These are phyloP conservation scores for Xylariaceae sp. DNA, from an alignment of 2,329 filamentous ascomycete genomes.

Conservation along the genomic window DNA sequence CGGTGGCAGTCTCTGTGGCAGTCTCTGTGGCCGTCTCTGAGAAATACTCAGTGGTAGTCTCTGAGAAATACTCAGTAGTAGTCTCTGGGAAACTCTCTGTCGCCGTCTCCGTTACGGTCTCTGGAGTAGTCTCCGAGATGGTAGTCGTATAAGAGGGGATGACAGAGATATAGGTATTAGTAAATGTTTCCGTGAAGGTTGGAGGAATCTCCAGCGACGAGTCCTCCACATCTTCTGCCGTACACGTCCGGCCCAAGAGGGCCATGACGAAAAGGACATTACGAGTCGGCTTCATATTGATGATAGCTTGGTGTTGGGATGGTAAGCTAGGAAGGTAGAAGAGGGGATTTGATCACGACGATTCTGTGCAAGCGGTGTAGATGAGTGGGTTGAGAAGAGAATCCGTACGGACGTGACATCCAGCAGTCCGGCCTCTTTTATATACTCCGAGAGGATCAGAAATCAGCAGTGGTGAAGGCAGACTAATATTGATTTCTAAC, in stretches of 20 bases:
- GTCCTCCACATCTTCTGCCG: not conserved
- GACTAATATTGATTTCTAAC: not conserved
- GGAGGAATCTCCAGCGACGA: not conserved
- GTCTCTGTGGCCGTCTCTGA: not conserved
- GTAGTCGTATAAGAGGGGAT: not conserved
- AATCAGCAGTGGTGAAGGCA: not conserved
- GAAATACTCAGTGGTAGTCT: too few species aligned
- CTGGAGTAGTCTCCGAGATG: too few species aligned
- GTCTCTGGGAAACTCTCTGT: too few species aligned
- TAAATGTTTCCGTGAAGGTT: not conserved
- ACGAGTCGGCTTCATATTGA: constrained; percentile 10
- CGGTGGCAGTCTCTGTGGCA: not conserved
- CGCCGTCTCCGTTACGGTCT: too few species aligned
- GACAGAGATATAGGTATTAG: not conserved
- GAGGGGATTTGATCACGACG: not conserved
- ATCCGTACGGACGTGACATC: not conserved
- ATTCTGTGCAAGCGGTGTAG: not conserved
- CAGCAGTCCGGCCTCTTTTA: not conserved
- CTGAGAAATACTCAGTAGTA: too few species aligned
- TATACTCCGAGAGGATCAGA: not conserved
- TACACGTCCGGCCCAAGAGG: not conserved
- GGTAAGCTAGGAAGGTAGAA: not conserved
- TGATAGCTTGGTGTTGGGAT: not conserved
- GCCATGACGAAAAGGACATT: constrained; percentile 5
- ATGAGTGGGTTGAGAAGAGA: not conserved